A percentile compares a stretch with the other conserved stretches of the same genome.
phyloP scores from a whole-genome alignment of 306 rosid genomes.

The Malus sylvestris region DNA sequence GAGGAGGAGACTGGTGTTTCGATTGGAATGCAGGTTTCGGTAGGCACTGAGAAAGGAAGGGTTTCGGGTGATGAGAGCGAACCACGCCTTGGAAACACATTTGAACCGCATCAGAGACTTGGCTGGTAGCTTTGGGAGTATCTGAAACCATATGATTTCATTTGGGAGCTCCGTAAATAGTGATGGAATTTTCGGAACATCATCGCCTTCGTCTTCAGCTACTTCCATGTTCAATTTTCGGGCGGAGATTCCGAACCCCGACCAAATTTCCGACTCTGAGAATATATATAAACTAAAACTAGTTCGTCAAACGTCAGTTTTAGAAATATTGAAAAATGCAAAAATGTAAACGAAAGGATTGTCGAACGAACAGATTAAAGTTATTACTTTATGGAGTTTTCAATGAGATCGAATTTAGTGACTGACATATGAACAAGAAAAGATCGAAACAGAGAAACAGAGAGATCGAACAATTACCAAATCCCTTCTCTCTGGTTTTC shows the following conservation, averaged over 20 bases:
- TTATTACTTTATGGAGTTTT: background rate
- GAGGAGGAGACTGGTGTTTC: background rate
- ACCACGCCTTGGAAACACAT: background rate
- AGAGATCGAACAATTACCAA: background rate
- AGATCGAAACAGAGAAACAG: background rate
- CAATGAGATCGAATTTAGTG: background rate
- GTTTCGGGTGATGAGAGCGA: background rate
- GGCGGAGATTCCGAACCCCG: background rate
- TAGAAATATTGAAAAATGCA: background rate
- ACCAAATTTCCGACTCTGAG: background rate
- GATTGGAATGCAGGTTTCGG: background rate
- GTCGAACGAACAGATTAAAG: background rate
- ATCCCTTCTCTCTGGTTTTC: background rate
- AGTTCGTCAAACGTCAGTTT: no score
- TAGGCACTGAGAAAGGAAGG: background rate
- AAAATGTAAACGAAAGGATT: background rate
- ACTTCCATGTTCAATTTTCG: background rate
- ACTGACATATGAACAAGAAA: background rate
- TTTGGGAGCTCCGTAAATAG: background rate
- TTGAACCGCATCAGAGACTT: background rate
- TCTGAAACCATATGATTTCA: background rate
- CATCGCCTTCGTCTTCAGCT: background rate
- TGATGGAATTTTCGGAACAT: background rate
- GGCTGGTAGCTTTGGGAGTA: slow-evolving; percentile 1
- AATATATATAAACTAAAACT: no score